A percentile compares a stretch with the other conserved stretches of the same genome.
These are phyloP conservation scores for Ogataea ganodermae DNA, from an alignment of 805 yeast species.

Conservation along the genomic window DNA sequence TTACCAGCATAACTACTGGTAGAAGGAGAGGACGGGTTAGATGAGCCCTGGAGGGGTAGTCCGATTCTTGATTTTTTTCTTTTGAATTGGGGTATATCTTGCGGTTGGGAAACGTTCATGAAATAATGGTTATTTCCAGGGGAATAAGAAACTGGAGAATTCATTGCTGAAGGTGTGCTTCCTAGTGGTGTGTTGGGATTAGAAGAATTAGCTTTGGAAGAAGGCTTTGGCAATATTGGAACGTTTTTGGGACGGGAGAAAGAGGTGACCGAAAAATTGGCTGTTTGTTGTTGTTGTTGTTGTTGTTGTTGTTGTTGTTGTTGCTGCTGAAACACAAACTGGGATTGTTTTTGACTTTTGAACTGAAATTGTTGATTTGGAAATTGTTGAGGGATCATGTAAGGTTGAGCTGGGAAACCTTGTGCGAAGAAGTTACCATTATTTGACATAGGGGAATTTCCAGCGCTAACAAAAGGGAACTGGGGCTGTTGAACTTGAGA, in stretches of 20 bases:
- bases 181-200: conserved; percentile 28
- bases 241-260: conserved; percentile 31
- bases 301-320: conserved; percentile 8
- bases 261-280: neutral
- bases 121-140: conserved; percentile 18
- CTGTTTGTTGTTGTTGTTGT: conserved; percentile 4
- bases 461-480: conserved; percentile 8
- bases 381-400: conserved; percentile 11
- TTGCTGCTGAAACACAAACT: conserved; percentile 1
- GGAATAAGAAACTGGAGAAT: conserved; percentile 18
- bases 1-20: neutral
- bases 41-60: conserved; percentile 11
- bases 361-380: conserved; percentile 10
- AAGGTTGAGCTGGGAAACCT: conserved; percentile 16
- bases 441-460: conserved; percentile 9
- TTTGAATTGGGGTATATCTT: conserved; percentile 35
- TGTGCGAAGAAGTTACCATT: conserved; percentile 16
- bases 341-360: conserved; percentile 8
- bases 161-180: conserved; percentile 23
- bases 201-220: conserved; percentile 7
- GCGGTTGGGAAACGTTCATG: conserved; percentile 26
- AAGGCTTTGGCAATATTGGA: conserved; percentile 39
- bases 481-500: conserved; percentile 15
- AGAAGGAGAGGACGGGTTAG: conserved; percentile 34
- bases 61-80: conserved; percentile 33